Conservation (phyloP, 164 flowering plant species). For the Nelumbo lutea region DNA sequence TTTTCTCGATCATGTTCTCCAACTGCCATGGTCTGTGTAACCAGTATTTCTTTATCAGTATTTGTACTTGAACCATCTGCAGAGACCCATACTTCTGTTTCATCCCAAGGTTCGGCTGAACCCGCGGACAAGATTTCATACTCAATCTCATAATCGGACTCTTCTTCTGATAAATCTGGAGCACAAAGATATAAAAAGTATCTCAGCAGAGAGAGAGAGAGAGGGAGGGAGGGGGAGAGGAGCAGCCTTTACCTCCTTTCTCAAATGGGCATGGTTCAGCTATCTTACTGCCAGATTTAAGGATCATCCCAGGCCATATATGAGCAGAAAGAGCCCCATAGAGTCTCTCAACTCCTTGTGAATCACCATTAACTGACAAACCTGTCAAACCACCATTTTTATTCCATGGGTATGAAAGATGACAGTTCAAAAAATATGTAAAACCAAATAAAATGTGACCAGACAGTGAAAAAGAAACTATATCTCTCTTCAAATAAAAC, state of each 20-base stretch:
- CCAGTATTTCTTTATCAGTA: slow-evolving; percentile 2
- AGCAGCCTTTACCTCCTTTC: slow-evolving; percentile 37
- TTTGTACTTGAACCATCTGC: no score
- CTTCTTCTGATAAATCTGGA: slow-evolving; percentile 75
- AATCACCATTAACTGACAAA: slow-evolving; percentile 85
- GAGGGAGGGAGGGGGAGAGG: neutral
- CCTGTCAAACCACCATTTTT: slow-evolving; percentile 40
- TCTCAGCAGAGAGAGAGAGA: slow-evolving; percentile 2
- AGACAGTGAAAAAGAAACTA: no score
- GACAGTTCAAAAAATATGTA: neutral
- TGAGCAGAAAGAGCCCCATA: slow-evolving; percentile 87
- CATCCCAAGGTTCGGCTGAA: slow-evolving; percentile 84
- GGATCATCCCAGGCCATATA: slow-evolving; percentile 98
- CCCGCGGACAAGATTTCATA: slow-evolving; percentile 78
- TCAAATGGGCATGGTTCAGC: slow-evolving; percentile 43
- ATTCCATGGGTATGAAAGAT: neutral
- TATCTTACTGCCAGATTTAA: slow-evolving; percentile 66
- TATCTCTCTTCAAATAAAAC: no score
- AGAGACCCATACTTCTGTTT: slow-evolving; percentile 61
- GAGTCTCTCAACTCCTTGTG: slow-evolving; percentile 82
- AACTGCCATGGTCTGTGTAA: slow-evolving; percentile 12
- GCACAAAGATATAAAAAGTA: slow-evolving; percentile 2
- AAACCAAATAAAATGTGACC: neutral
- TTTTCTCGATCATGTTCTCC: slow-evolving; percentile 14
- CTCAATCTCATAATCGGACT: slow-evolving; percentile 72